A percentile compares a stretch with the other conserved stretches of the same genome.
phyloP scores from a whole-genome alignment of 2,329 filamentous ascomycete species.

The Aureobasidium pullulans region DNA sequence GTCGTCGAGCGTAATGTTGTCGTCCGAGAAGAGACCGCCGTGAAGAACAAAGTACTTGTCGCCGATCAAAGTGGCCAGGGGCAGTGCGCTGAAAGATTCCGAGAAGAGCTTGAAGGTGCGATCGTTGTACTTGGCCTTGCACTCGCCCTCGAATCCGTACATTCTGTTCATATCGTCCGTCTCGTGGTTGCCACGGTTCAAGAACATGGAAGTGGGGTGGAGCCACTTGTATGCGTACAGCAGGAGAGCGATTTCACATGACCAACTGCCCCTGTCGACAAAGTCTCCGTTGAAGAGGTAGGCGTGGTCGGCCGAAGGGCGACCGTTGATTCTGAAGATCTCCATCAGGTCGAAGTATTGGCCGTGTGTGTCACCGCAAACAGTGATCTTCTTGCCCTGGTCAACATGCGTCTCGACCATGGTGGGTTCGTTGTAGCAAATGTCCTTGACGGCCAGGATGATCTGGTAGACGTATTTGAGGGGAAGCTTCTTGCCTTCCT shows the following conservation, averaged over 20 bases:
- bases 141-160: conserved; percentile 97
- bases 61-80: conserved; percentile 85
- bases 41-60: conserved; percentile 88
- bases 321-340: conserved; percentile 86
- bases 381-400: conserved; percentile 71
- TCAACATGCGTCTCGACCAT: conserved; percentile 91
- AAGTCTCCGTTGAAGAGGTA: conserved; percentile 99
- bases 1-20: conserved; percentile 84
- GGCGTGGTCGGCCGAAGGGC: conserved; percentile 75
- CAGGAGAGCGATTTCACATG: conserved; percentile 87
- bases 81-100: conserved; percentile 91
- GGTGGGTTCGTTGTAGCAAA: conserved; percentile 86
- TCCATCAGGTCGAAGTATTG: conserved; percentile 98
- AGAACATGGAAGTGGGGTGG: conserved; percentile 73
- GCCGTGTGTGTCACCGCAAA: conserved; percentile 95
- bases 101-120: conserved; percentile 95
- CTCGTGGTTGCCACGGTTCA: conserved; percentile 97
- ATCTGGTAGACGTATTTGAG: conserved; percentile 98
- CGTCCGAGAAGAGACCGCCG: conserved; percentile 91
- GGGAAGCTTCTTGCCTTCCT: conserved; percentile 89
- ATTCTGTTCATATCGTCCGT: conserved; percentile 99
- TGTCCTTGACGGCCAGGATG: conserved; percentile 77
- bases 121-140: conserved; percentile 96
- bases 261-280: conserved; percentile 96
- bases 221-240: conserved; percentile 97